Evolutionary conservation across 768 basidiomycete genomes (phyloP), one percentile per base, ranked within the genome.

Genomic region (Tylopilus cervinicoccineus): DNA sequence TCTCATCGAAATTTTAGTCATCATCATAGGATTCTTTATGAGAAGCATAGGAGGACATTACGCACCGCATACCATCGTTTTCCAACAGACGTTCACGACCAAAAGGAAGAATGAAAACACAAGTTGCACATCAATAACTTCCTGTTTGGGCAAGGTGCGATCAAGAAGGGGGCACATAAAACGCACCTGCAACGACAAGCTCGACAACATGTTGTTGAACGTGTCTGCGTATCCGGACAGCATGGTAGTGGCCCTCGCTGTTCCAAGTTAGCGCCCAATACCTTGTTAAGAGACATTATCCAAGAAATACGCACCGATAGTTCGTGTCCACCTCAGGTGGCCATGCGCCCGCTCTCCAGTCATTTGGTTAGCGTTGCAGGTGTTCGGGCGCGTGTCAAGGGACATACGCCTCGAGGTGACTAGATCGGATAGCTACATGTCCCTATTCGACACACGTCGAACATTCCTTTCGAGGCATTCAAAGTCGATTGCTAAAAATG

Each of bases 381-480:
- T 17, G n/a, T 45, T 10, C 23, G 20, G 31, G 31, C 9, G 6
- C 51, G 11, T 24, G 5, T 32, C 36, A 12, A n/a, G n/a, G n/a
- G 16, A 75, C 85, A 63, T 60, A 88, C 85, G 77, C 74, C 48
- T 84, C 77, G 32, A 92, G 67, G 69, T 84, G 81, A 0, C 78
- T 80, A 58, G 86, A 88, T 23, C 88, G 72, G 38, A 88, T 76
- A 11, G 85, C 85, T 24, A 88, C 84, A 68, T 91, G 91, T 1
- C 88, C 88, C 81, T 84, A 91, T 65, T 90, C 89, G 39, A 88
- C 61, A 53, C 80, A 79, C 38, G 78, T 44, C 79, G 78, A 45
- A 79, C 73, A 56, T 86, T 87, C 46, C 83, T 76, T 59, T 91
- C 89, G 31, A 77, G 82, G 74, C 79, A 83, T 60, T 88, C 84